A percentile compares a stretch with the other conserved stretches of the same genome.
phyloP scores from a whole-genome alignment of 768 basidiomycete genomes.

The Mycena filopes region DNA sequence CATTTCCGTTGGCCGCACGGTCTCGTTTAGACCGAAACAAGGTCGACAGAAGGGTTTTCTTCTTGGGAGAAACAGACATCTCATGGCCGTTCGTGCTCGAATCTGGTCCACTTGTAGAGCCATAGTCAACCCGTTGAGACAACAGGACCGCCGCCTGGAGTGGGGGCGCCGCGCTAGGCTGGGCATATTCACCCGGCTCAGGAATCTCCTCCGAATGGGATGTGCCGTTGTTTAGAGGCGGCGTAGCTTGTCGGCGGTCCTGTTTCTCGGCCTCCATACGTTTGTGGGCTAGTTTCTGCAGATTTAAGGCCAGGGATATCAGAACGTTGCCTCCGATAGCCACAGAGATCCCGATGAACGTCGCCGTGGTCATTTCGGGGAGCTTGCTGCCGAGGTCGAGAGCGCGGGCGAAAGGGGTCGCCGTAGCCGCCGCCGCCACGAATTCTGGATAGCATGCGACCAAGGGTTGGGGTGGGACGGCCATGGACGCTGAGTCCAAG shows the following conservation, averaged over 20 bases:
- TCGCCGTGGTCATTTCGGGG: slow-evolving; percentile 27
- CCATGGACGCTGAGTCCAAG: background rate
- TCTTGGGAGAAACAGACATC: slow-evolving; percentile 42
- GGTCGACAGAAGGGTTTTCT: slow-evolving; percentile 46
- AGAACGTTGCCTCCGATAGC: slow-evolving; percentile 88
- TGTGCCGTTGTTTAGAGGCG: slow-evolving; percentile 17
- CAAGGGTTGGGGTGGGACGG: background rate
- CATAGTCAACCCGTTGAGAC: slow-evolving; percentile 18
- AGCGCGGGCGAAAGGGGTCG: background rate
- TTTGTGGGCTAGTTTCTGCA: slow-evolving; percentile 92
- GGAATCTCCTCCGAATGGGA: slow-evolving; percentile 22
- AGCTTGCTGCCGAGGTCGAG: slow-evolving; percentile 27
- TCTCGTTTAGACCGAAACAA: slow-evolving; percentile 44
- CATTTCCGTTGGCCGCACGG: slow-evolving; percentile 19
- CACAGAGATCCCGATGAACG: slow-evolving; percentile 78
- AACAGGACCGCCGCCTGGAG: slow-evolving; percentile 6
- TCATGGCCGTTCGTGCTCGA: slow-evolving; percentile 21
- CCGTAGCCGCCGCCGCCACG: background rate
- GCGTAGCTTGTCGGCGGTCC: background rate
- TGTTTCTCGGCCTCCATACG: slow-evolving; percentile 60
- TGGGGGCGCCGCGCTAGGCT: background rate
- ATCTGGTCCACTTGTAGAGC: slow-evolving; percentile 23
- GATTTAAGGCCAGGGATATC: slow-evolving; percentile 90
- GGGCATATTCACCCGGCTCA: slow-evolving; percentile 17
- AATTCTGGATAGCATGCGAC: slow-evolving; percentile 26